Conservation (phyloP, 1,284 basidiomycete genomes). For the Puccinia hordei region DNA sequence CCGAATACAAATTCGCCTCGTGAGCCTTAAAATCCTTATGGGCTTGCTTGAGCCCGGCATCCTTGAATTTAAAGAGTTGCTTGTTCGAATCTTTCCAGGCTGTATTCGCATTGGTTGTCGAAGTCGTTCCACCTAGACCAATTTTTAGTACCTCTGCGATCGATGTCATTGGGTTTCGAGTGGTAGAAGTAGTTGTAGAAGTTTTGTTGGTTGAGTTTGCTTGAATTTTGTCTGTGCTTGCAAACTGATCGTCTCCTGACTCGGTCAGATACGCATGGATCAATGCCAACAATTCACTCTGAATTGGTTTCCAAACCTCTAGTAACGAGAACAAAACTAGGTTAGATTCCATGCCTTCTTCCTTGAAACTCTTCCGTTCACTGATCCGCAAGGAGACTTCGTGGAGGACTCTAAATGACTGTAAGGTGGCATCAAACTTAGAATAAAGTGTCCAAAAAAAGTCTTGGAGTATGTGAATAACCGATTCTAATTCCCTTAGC, state of each 20-base stretch:
- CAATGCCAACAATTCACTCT: conserved; percentile 84
- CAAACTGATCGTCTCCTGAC: conserved; percentile 49
- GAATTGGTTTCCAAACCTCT: conserved; percentile 89
- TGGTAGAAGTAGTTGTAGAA: conserved; percentile 72
- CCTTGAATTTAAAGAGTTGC: conserved; percentile 85
- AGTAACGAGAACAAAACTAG: conserved; percentile 70
- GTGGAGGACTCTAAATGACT: conserved; percentile 85
- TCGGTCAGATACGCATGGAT: conserved; percentile 88
- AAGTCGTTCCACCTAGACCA: conserved; percentile 66
- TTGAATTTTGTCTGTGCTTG: conserved; percentile 22
- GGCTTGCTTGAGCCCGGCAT: conserved; percentile 75
- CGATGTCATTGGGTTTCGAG: conserved; percentile 82
- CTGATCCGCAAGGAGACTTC: conserved; percentile 71
- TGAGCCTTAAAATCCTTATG: conserved; percentile 72
- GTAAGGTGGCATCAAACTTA: conserved; percentile 91
- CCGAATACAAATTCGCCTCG: conserved; percentile 81
- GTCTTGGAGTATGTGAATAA: conserved; percentile 77
- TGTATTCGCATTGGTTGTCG: background rate
- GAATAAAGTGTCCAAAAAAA: conserved; percentile 98
- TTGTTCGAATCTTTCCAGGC: conserved; percentile 58
- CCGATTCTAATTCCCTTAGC: conserved; percentile 56
- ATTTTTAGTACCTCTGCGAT: conserved; percentile 93
- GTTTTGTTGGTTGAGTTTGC: conserved; percentile 61
- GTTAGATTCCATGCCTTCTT: conserved; percentile 74
- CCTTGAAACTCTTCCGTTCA: conserved; percentile 82